phyloP scores from a whole-genome alignment of 345 rosid genomes.

The Bruguiera parviflora region DNA sequence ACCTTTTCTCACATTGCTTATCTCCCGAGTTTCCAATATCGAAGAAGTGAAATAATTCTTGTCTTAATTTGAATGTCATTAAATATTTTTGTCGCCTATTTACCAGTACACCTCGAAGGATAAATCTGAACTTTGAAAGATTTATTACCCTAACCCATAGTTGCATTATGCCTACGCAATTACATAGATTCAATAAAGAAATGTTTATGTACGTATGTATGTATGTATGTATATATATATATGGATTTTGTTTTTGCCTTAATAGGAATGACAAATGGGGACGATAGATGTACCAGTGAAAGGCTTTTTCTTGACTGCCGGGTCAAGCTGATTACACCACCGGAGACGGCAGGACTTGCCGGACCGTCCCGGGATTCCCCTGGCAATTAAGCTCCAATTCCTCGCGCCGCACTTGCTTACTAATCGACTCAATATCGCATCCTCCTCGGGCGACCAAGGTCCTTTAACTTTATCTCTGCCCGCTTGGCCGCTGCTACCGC shows the following conservation, averaged over 20 bases:
- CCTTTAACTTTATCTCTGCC: constrained; percentile 47
- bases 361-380: constrained; percentile 69
- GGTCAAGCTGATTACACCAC: constrained; percentile 96
- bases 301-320: constrained; percentile 70
- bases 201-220: no score
- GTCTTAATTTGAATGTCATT: no score
- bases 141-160: no score
- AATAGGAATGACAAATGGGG: neutral
- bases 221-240: no score
- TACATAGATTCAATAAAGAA: no score
- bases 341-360: constrained; percentile 91
- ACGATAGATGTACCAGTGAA: constrained; percentile 49
- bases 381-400: constrained; percentile 74
- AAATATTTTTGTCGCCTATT: no score
- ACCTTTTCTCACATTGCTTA: no score
- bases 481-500: constrained; percentile 24
- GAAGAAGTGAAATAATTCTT: no score
- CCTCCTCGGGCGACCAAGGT: constrained; percentile 66
- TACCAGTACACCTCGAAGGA: no score
- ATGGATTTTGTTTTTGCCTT: neutral
- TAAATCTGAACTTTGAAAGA: no score
- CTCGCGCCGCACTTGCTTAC: constrained; percentile 52
- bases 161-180: no score
- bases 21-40: no score
- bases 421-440: constrained; percentile 40